Base-by-base conservation (phyloP, 805 yeast species). In the Yarrowia deformans region DNA sequence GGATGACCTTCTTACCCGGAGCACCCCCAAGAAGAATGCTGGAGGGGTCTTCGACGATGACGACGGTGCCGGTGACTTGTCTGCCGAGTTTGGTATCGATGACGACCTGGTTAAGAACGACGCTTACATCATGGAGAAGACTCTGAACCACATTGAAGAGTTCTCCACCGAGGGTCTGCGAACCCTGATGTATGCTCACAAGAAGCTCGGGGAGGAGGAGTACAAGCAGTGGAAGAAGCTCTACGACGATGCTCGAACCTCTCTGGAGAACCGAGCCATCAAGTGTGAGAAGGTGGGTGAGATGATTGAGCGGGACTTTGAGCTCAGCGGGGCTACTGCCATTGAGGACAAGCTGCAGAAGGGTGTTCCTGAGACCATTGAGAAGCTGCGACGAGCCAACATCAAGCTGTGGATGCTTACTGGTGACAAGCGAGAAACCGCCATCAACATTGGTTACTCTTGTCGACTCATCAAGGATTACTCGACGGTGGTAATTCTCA, bases 331-430 rank as follows among this genome's bases (percentile, higher is more conserved):
- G 6, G 97, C 97, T 3, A 93, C 98, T 5, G 99, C 98, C 0
- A 95, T 95, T 71, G 99, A 95, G 77, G 99, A 95, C 76, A 95
- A 94, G 76, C 82, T 95, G 48, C 99, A 95, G 79, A 90, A 88
- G 32, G 99, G 99, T n/a, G 99, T 95, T 8, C 90, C 98, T 29
- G 97, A 93, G 68, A 86, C 98, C 0, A 93, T 95, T 72, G 98
- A 92, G 70, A 93, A 92, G 75, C 83, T 95, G 63, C 85, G 97
- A 73, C 84, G 96, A 72, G 98, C 99, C 0, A 97, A 97, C 2
- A 92, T 95, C 69, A 91, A 89, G 75, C 80, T 95, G 83, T 95
- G 99, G 99, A 95, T 95, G 98, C 81, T 95, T 60, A 95, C 99
- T 0, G 99, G 99, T 55, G 99, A 95, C 77, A 96, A 96, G 76